Evolutionary conservation across 1,284 basidiomycete genomes (phyloP).

Genomic region (Pseudozyma tsukubaensis): DNA sequence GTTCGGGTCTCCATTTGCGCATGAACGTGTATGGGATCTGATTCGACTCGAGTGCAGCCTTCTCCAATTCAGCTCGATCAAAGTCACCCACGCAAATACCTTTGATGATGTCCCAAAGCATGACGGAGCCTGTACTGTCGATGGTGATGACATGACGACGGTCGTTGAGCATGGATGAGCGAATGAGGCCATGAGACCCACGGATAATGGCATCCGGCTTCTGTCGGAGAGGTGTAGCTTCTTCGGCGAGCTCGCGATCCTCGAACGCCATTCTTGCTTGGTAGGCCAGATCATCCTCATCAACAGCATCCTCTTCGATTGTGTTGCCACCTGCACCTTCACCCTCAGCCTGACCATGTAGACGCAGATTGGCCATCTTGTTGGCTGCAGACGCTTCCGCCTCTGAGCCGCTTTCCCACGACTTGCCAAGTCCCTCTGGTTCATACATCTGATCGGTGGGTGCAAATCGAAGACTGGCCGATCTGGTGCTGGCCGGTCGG

Average conservation of each 20-base stretch:
- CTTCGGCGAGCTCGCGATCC: constrained; percentile 82
- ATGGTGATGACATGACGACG: constrained; percentile 90
- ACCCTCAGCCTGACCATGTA: not conserved
- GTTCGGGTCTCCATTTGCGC: constrained; percentile 50
- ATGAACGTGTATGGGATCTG: constrained; percentile 25
- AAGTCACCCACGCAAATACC: constrained; percentile 81
- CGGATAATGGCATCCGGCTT: constrained; percentile 79
- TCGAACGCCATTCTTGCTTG: constrained; percentile 72
- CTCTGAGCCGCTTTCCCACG: constrained; percentile 35
- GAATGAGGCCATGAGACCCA: constrained; percentile 85
- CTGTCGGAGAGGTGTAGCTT: constrained; percentile 77
- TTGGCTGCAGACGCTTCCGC: constrained; percentile 11
- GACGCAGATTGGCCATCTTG: constrained; percentile 24
- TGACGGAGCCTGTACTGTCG: constrained; percentile 84
- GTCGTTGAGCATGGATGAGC: constrained; percentile 86
- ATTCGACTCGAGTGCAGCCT: constrained; percentile 40
- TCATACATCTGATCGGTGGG: constrained; percentile 38
- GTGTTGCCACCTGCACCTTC: constrained; percentile 1
- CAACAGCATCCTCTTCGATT: constrained; percentile 19
- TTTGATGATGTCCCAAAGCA: constrained; percentile 90
- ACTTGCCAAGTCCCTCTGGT: constrained; percentile 26
- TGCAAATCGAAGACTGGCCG: constrained; percentile 54
- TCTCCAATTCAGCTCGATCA: constrained; percentile 77
- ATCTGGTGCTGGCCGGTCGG: constrained; percentile 42
- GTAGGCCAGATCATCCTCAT: constrained; percentile 32